Percentiles rank a stretch among this genome's conserved stretches.
Conservation (phyloP, 371 early-diverging fungal genomes). For the Aphelidium insulamus region DNA sequence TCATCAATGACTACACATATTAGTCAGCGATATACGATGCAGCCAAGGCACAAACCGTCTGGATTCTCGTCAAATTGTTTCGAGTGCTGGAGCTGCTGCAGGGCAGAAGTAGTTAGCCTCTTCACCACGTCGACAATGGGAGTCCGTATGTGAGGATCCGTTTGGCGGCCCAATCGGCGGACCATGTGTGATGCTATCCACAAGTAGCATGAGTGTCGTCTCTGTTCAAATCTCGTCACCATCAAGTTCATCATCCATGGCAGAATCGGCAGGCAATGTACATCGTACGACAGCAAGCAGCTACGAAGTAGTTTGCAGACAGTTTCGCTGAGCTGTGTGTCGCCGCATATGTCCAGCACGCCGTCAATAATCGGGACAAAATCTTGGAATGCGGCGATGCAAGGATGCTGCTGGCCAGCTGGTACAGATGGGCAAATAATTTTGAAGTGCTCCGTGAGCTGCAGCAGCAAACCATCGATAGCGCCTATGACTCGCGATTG, state of each 20-base stretch:
- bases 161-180: conserved; percentile 9
- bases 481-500: conserved; percentile 6
- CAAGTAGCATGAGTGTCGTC: conserved; percentile 39
- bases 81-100: conserved; percentile 16
- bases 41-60: no score
- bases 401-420: conserved; percentile 32
- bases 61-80: conserved; percentile 30
- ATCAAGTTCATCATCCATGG: conserved; percentile 25
- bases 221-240: conserved; percentile 30
- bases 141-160: conserved; percentile 2
- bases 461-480: conserved; percentile 13
- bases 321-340: conserved; percentile 28
- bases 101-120: conserved; percentile 10
- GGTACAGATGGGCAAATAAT: conserved; percentile 24
- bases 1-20: no score
- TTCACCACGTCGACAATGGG: conserved; percentile 15
- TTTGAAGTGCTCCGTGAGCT: conserved; percentile 25
- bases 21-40: no score
- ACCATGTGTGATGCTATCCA: conserved; percentile 39
- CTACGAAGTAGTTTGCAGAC: conserved; percentile 37
- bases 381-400: conserved; percentile 39
- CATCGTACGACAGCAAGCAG: conserved; percentile 30
- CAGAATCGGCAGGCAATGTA: conserved; percentile 26
- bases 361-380: conserved; percentile 23
- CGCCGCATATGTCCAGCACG: conserved; percentile 23